These are phyloP conservation scores for Aspergillus panamensis DNA, from an alignment of 495 filamentous ascomycete species.

Conservation along the genomic window DNA sequence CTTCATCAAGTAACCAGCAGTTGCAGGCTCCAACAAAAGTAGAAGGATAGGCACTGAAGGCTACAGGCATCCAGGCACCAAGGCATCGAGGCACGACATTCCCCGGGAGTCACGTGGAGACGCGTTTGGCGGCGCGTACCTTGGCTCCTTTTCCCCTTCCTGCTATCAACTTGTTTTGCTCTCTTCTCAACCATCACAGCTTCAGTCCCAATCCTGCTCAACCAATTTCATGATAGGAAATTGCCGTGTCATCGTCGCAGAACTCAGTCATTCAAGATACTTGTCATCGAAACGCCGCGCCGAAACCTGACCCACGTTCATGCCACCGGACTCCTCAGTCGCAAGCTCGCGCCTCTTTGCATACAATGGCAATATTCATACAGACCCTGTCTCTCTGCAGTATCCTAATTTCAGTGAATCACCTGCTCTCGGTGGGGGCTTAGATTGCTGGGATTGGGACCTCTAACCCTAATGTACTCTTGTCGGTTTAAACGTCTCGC, in stretches of 20 bases:
- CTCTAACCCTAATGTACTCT: slow-evolving; percentile 41
- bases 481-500: slow-evolving; percentile 40
- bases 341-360: slow-evolving; percentile 30
- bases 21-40: no score
- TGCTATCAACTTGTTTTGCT: not conserved
- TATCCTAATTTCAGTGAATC: slow-evolving; percentile 23
- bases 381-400: slow-evolving; percentile 29
- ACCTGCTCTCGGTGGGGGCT: slow-evolving; percentile 18
- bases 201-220: slow-evolving; percentile 23
- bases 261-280: slow-evolving; percentile 10
- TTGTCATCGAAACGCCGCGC: slow-evolving; percentile 17
- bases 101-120: slow-evolving; percentile 22
- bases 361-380: slow-evolving; percentile 31
- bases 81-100: not conserved
- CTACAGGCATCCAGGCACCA: no score
- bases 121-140: slow-evolving; percentile 17
- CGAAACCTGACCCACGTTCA: slow-evolving; percentile 21
- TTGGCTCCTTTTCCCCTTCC: slow-evolving; percentile 3
- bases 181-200: slow-evolving; percentile 25
- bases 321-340: slow-evolving; percentile 17
- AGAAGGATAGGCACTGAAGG: no score
- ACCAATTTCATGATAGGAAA: slow-evolving; percentile 16
- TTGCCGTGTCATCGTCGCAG: slow-evolving; percentile 8
- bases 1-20: no score
- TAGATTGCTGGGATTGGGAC: slow-evolving; percentile 26